These are phyloP conservation scores for Pseudonitzschia multiseries DNA, from an alignment of 108 stramenopile species.

Conservation along the genomic window DNA sequence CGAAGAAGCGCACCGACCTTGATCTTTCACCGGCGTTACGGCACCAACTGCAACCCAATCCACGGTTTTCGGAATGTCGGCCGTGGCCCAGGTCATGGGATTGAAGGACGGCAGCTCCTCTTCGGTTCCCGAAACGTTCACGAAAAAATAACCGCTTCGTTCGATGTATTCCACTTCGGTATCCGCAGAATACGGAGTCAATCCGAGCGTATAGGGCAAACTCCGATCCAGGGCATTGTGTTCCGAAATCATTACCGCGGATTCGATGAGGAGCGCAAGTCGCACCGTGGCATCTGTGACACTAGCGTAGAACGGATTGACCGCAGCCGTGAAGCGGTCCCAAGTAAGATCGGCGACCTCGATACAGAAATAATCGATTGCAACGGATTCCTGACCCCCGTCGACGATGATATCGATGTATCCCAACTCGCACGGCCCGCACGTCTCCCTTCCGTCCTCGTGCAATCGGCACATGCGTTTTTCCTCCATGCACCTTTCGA, in stretches of 20 bases:
- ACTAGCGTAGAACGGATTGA: neutral
- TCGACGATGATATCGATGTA: neutral
- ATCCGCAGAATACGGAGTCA: constrained; percentile 12
- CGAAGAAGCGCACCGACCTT: constrained; percentile 88
- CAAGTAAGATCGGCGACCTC: neutral
- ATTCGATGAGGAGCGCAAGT: neutral
- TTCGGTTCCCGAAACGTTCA: neutral
- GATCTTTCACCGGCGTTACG: constrained; percentile 83
- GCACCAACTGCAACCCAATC: constrained; percentile 79
- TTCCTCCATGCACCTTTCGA: neutral
- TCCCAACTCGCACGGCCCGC: neutral
- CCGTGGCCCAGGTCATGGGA: constrained; percentile 2
- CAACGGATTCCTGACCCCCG: neutral
- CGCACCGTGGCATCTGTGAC: neutral
- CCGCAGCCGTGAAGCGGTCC: neutral
- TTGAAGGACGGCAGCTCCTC: neutral
- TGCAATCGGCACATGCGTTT: neutral
- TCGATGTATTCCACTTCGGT: neutral
- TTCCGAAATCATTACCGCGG: constrained; percentile 2
- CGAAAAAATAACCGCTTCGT: constrained; percentile 17
- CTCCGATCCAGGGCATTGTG: neutral
- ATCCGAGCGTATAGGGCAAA: neutral
- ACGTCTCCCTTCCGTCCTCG: neutral
- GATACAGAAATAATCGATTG: neutral
- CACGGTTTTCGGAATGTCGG: constrained; percentile 38